phyloP scores from a whole-genome alignment of 129 eudicot genomes.

The Sambucus nigra region DNA sequence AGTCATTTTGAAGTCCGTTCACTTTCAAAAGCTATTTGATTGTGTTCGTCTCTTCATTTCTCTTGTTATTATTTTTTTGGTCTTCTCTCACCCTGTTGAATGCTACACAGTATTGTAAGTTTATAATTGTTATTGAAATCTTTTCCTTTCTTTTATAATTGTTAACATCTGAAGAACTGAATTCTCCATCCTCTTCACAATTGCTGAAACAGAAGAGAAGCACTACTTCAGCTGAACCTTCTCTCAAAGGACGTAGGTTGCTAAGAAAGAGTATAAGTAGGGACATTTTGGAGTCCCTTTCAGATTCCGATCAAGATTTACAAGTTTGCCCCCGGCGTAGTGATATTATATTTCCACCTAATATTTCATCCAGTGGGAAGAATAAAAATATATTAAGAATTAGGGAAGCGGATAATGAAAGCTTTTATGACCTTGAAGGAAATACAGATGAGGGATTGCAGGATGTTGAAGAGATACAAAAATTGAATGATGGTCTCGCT shows the following conservation, averaged over 20 bases:
- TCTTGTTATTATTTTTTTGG: background rate
- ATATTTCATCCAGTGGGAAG: slow-evolving; percentile 15
- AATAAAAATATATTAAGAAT: slow-evolving; percentile 10
- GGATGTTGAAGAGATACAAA: slow-evolving; percentile 34
- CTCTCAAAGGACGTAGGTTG: slow-evolving; percentile 35
- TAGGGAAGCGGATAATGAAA: slow-evolving; percentile 15
- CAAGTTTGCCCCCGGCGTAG: slow-evolving; percentile 8
- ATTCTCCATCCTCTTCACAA: slow-evolving; percentile 19
- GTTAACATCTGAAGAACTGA: slow-evolving; percentile 30
- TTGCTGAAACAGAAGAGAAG: slow-evolving; percentile 23
- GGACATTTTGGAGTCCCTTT: slow-evolving; percentile 15
- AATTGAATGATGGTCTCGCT: slow-evolving; percentile 22
- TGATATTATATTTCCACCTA: slow-evolving; percentile 19
- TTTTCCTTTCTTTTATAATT: background rate
- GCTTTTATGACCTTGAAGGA: slow-evolving; percentile 11
- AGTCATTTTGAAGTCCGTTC: no score
- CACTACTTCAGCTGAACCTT: slow-evolving; percentile 32
- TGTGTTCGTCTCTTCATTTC: no score
- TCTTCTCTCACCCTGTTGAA: background rate
- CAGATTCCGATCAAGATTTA: slow-evolving; percentile 26
- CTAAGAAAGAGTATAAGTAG: slow-evolving; percentile 31
- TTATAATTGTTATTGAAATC: background rate
- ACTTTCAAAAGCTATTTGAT: no score
- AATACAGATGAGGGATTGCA: slow-evolving; percentile 18
- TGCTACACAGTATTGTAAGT: no score